phyloP scores from a whole-genome alignment of 2,329 filamentous ascomycete genomes.

The Fusarium continuum region DNA sequence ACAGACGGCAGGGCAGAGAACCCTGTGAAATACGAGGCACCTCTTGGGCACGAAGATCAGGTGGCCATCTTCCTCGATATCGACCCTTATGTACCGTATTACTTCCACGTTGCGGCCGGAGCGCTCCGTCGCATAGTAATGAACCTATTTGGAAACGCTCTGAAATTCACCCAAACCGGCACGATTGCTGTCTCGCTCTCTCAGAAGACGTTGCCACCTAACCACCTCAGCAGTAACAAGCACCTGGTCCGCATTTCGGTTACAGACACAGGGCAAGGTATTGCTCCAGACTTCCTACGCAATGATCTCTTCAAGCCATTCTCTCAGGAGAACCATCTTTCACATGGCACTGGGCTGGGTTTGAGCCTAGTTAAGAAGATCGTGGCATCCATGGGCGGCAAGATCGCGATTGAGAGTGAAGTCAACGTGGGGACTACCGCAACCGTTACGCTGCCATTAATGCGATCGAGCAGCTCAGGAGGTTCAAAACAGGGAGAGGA shows the following conservation, averaged over 20 bases:
- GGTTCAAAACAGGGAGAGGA: slow-evolving; percentile 5
- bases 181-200: slow-evolving; percentile 45
- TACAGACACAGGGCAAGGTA: slow-evolving; percentile 72
- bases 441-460: slow-evolving; percentile 46
- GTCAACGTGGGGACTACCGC: slow-evolving; percentile 50
- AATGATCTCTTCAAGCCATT: slow-evolving; percentile 72
- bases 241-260: slow-evolving; percentile 55
- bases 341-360: slow-evolving; percentile 70
- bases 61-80: slow-evolving; percentile 50
- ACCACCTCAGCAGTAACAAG: neutral
- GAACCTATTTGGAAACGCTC: slow-evolving; percentile 69
- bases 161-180: slow-evolving; percentile 64
- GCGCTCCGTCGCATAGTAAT: slow-evolving; percentile 63
- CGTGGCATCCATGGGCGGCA: slow-evolving; percentile 66
- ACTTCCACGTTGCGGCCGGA: slow-evolving; percentile 64
- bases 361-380: slow-evolving; percentile 71
- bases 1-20: slow-evolving; percentile 1
- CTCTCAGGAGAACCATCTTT: slow-evolving; percentile 68
- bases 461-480: neutral
- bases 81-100: slow-evolving; percentile 57
- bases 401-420: slow-evolving; percentile 63
- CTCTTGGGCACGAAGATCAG: slow-evolving; percentile 22
- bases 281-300: slow-evolving; percentile 69
- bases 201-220: slow-evolving; percentile 22
- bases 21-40: neutral